A percentile compares a stretch with the other conserved stretches of the same genome.
phyloP scores from a whole-genome alignment of 805 yeast genomes.

The Yarrowia sp. region DNA sequence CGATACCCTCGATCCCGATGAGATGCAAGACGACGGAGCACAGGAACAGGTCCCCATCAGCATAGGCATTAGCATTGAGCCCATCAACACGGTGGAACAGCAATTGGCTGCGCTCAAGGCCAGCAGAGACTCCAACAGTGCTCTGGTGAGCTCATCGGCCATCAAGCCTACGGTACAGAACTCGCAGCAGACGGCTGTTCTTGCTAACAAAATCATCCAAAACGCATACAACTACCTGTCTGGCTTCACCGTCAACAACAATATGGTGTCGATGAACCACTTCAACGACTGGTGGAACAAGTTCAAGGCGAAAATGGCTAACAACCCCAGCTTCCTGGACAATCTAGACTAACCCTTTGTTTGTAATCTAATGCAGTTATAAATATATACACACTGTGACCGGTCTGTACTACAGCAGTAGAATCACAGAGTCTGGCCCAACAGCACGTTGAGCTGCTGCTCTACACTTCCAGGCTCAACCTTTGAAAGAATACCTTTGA shows the following conservation, averaged over 20 bases:
- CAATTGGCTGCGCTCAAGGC: constrained; percentile 48
- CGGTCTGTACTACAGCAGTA: not conserved
- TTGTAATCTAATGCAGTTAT: constrained; percentile 9
- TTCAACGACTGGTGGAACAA: constrained; percentile 95
- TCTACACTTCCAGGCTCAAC: not conserved
- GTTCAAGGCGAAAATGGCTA: constrained; percentile 68
- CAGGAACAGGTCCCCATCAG: constrained; percentile 42
- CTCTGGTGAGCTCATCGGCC: constrained; percentile 33
- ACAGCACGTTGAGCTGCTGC: not conserved
- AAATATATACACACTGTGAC: too few species aligned
- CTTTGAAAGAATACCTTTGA: not conserved
- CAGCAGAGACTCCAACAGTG: constrained; percentile 35
- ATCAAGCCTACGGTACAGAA: constrained; percentile 38
- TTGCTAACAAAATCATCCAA: constrained; percentile 85
- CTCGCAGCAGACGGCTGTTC: constrained; percentile 47
- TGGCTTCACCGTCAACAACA: constrained; percentile 76
- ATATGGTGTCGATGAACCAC: constrained; percentile 80
- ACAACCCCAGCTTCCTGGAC: constrained; percentile 81
- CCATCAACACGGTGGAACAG: constrained; percentile 61
- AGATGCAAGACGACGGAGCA: constrained; percentile 49
- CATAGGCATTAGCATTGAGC: constrained; percentile 91
- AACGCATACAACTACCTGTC: constrained; percentile 90
- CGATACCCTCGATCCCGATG: constrained; percentile 54
- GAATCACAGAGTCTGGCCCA: not conserved
- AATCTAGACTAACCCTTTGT: constrained; percentile 37